Conservation (phyloP, 495 filamentous ascomycete genomes). For the Tuber melanosporum region DNA sequence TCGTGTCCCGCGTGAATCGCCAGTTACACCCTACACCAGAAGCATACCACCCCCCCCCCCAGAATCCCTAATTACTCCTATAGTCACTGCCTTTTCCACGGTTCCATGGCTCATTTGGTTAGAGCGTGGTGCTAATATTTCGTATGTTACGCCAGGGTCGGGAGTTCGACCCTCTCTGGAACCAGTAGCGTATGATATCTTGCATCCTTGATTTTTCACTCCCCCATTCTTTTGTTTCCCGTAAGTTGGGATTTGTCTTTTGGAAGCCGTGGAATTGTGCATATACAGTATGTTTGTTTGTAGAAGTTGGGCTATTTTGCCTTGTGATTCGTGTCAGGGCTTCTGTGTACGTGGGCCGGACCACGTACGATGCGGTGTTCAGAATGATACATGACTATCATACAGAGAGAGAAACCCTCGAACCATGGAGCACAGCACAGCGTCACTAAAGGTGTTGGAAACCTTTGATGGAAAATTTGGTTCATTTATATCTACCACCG, state of each 20-base stretch:
- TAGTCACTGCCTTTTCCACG: not conserved
- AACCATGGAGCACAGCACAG: not conserved
- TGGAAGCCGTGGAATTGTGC: not conserved
- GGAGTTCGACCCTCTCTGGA: slow-evolving; percentile 20
- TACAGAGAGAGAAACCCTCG: not conserved
- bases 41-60: too few species aligned
- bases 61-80: too few species aligned
- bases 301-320: not conserved
- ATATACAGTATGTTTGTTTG: not conserved
- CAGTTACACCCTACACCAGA: too few species aligned
- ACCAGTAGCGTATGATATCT: not conserved
- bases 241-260: not conserved
- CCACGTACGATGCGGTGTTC: not conserved
- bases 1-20: too few species aligned
- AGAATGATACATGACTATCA: not conserved
- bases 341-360: not conserved
- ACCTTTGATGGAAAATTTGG: not conserved
- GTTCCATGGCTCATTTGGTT: slow-evolving; percentile 33
- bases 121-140: slow-evolving; percentile 31
- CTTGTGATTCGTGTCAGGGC: not conserved
- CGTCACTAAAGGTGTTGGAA: not conserved
- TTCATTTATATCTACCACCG: not conserved
- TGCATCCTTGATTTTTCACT: not conserved
- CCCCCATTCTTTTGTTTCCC: not conserved
- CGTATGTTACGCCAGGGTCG: slow-evolving; percentile 16